These are phyloP conservation scores for Acorus gramineus DNA, from an alignment of 106 monocot genomes.

Conservation along the genomic window DNA sequence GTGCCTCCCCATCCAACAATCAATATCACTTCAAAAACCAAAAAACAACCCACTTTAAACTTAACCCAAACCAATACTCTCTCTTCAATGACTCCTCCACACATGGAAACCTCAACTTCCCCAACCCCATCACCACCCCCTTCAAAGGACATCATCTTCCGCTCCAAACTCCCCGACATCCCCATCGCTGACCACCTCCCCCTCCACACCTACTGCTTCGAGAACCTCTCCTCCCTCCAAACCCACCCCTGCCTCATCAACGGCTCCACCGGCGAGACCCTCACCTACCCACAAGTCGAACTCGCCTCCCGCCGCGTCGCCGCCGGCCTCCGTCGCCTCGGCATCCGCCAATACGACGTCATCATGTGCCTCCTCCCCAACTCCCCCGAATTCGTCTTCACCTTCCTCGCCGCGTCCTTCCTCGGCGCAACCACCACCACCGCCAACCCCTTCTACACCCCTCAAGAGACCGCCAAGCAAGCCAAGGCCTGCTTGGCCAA, in stretches of 20 bases:
- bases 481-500: slow-evolving; percentile 28
- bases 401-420: slow-evolving; percentile 71
- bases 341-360: slow-evolving; percentile 44
- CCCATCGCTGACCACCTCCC: slow-evolving; percentile 53
- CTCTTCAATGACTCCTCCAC: no score
- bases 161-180: slow-evolving; percentile 84
- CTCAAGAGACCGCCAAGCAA: slow-evolving; percentile 66
- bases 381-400: slow-evolving; percentile 55
- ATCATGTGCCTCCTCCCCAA: slow-evolving; percentile 79
- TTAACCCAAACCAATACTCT: no score
- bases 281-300: slow-evolving; percentile 54
- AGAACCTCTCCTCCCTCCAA: slow-evolving; percentile 29
- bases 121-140: background rate
- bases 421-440: slow-evolving; percentile 62
- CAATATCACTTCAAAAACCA: no score
- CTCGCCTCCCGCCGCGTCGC: slow-evolving; percentile 36
- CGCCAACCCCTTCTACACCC: slow-evolving; percentile 75
- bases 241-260: slow-evolving; percentile 61
- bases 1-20: no score
- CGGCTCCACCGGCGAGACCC: slow-evolving; percentile 34
- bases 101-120: no score
- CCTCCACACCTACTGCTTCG: slow-evolving; percentile 80
- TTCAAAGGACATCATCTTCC: slow-evolving; percentile 41
- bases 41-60: no score
- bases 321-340: slow-evolving; percentile 36